Evolutionary conservation across 2,329 filamentous ascomycete genomes (phyloP).

Genomic region (Fonsecaea multimorphosa): DNA sequence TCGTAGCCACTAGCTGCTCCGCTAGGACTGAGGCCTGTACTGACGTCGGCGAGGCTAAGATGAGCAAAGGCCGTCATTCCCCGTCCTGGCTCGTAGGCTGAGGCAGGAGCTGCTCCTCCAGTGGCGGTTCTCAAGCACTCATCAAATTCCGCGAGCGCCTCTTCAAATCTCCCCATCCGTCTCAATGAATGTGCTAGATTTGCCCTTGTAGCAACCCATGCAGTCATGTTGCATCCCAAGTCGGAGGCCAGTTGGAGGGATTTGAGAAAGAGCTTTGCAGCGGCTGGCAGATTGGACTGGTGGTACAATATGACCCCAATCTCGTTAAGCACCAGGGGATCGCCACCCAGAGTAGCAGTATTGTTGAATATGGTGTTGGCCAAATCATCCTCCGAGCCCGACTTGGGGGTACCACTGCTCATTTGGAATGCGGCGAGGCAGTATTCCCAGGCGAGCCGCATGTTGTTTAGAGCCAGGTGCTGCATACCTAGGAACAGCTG

Average conservation of each 20-base stretch:
- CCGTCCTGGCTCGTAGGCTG: conserved; percentile 29
- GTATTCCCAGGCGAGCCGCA: conserved; percentile 92
- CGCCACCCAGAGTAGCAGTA: conserved; percentile 53
- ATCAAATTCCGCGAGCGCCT: conserved; percentile 81
- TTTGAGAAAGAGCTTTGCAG: conserved; percentile 76
- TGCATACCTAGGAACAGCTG: conserved; percentile 98
- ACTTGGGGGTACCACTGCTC: conserved; percentile 52
- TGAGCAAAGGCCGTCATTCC: conserved; percentile 32
- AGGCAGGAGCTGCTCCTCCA: conserved; percentile 63
- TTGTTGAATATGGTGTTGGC: conserved; percentile 34
- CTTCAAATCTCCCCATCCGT: conserved; percentile 69
- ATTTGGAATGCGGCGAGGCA: conserved; percentile 81
- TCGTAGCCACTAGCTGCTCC: conserved; percentile 54
- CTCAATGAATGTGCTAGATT: conserved; percentile 91
- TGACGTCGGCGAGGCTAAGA: conserved; percentile 30
- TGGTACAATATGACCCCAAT: conserved; percentile 96
- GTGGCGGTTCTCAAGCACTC: conserved; percentile 79
- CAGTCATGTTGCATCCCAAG: conserved; percentile 79
- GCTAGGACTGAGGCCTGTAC: conserved; percentile 38
- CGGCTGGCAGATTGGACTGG: conserved; percentile 76
- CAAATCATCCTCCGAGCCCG: conserved; percentile 38
- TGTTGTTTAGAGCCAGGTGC: conserved; percentile 93
- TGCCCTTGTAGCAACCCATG: conserved; percentile 82
- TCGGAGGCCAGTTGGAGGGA: conserved; percentile 79
- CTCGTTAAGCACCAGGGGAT: conserved; percentile 92